phyloP scores from a whole-genome alignment of 192 early-diverging fungal species.

The Entomortierella beljakovae region DNA sequence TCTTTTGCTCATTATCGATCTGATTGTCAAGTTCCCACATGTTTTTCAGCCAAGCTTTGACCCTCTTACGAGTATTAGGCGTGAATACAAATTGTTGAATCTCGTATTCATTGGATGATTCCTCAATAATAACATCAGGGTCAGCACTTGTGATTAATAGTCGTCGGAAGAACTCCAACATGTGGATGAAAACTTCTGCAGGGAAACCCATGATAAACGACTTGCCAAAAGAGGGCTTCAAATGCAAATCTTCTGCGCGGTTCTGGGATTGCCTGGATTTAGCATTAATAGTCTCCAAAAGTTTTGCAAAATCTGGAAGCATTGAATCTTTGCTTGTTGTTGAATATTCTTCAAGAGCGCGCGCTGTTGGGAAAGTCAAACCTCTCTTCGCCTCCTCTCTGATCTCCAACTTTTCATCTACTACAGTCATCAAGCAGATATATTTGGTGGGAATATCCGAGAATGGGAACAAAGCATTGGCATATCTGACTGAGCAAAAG shows the following conservation, averaged over 20 bases:
- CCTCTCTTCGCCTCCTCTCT: constrained; percentile 66
- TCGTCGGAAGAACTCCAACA: constrained; percentile 71
- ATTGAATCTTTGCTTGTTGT: constrained; percentile 8
- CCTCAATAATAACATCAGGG: constrained; percentile 65
- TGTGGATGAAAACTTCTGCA: constrained; percentile 72
- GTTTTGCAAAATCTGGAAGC: constrained; percentile 43
- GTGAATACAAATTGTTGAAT: constrained; percentile 50
- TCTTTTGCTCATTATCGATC: constrained; percentile 57
- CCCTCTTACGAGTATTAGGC: constrained; percentile 16
- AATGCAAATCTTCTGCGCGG: constrained; percentile 18
- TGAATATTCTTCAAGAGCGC: constrained; percentile 18
- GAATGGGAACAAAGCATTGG: constrained; percentile 70
- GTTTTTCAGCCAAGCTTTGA: constrained; percentile 49
- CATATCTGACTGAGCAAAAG: constrained; percentile 73
- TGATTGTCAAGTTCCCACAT: constrained; percentile 51
- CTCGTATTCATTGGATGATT: constrained; percentile 56
- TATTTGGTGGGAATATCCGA: constrained; percentile 67
- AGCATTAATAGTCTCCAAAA: constrained; percentile 49
- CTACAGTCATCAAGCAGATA: constrained; percentile 68
- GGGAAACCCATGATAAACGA: constrained; percentile 64
- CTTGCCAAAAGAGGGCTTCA: constrained; percentile 38
- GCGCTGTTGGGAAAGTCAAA: constrained; percentile 48
- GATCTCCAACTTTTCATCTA: constrained; percentile 63
- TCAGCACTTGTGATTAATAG: constrained; percentile 70
- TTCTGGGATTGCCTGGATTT: constrained; percentile 30